These are phyloP conservation scores for Paecilomyces variotii DNA, from an alignment of 2,329 filamentous ascomycete species.

Conservation along the genomic window DNA sequence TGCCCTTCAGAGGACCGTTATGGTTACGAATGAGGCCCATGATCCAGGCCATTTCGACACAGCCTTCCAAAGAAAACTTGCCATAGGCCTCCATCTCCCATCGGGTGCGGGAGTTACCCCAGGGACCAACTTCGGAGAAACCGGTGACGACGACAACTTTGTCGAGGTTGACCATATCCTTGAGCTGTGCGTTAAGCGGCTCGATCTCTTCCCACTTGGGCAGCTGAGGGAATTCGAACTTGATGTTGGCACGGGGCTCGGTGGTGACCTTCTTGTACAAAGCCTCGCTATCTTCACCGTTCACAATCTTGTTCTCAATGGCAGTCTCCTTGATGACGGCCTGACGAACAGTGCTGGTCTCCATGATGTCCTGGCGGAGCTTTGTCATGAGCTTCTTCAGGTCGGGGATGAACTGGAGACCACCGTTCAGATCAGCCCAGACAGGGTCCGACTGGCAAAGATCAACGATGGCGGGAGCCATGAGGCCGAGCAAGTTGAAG, in stretches of 20 bases:
- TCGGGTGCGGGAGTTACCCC: conserved; percentile 95
- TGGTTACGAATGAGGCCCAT: conserved; percentile 99
- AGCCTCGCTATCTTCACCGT: conserved; percentile 84
- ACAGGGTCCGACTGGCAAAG: conserved; percentile 93
- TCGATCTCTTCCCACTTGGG: conserved; percentile 89
- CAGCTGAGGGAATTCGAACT: conserved; percentile 86
- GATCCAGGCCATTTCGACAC: conserved; percentile 99
- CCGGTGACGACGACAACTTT: conserved; percentile 97
- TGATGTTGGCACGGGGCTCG: conserved; percentile 93
- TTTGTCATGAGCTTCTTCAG: conserved; percentile 90
- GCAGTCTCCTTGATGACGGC: conserved; percentile 93
- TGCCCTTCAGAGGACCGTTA: conserved; percentile 91
- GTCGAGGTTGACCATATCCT: conserved; percentile 97
- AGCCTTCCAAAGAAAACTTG: conserved; percentile 94
- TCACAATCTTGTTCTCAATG: conserved; percentile 94
- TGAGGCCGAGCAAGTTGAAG: conserved; percentile 92
- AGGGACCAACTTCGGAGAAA: conserved; percentile 83
- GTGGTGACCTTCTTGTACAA: conserved; percentile 92
- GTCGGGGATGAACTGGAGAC: conserved; percentile 93
- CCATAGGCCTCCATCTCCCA: conserved; percentile 99
- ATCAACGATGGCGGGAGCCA: conserved; percentile 89
- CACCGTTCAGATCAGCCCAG: conserved; percentile 94
- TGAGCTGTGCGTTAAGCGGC: conserved; percentile 77
- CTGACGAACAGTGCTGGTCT: conserved; percentile 86
- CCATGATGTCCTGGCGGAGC: conserved; percentile 87